Conservation (phyloP, 495 filamentous ascomycete species). For the Penicillium ochrochloron region DNA sequence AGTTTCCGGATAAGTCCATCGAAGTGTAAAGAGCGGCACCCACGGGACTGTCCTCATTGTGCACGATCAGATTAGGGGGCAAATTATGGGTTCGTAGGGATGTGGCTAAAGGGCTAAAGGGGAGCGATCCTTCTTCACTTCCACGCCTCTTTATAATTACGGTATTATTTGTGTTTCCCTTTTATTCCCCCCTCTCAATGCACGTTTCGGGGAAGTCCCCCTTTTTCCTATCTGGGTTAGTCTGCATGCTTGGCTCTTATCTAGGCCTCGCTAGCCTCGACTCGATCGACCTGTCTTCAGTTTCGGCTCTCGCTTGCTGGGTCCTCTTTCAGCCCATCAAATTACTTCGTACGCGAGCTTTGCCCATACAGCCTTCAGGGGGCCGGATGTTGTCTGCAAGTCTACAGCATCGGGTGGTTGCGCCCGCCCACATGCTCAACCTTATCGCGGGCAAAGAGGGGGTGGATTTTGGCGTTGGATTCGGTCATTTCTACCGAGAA, state of each 20-base stretch:
- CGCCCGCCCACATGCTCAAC: neutral
- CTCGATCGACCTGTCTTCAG: neutral
- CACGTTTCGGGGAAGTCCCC: slow-evolving; percentile 5
- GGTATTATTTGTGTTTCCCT: neutral
- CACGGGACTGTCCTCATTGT: too few relatives aligned
- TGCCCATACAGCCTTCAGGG: neutral
- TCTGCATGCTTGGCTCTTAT: slow-evolving; percentile 15
- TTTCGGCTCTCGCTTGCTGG: slow-evolving; percentile 6
- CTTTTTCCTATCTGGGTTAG: slow-evolving; percentile 13
- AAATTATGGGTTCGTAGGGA: too few relatives aligned
- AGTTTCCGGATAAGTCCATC: neutral
- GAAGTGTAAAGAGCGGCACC: too few relatives aligned
- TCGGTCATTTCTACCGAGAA: neutral
- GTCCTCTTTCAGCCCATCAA: neutral
- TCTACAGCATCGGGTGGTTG: slow-evolving; percentile 2
- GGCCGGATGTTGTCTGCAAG: neutral
- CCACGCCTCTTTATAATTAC: neutral
- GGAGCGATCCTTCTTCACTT: neutral
- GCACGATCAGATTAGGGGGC: neutral
- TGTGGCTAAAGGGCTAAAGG: neutral
- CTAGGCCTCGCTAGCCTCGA: neutral
- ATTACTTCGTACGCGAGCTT: neutral
- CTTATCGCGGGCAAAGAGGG: neutral
- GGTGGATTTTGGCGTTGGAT: neutral
- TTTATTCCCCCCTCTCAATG: neutral